Conservation (phyloP, 2,329 filamentous ascomycete species). For the Coniochaeta ligniaria region DNA sequence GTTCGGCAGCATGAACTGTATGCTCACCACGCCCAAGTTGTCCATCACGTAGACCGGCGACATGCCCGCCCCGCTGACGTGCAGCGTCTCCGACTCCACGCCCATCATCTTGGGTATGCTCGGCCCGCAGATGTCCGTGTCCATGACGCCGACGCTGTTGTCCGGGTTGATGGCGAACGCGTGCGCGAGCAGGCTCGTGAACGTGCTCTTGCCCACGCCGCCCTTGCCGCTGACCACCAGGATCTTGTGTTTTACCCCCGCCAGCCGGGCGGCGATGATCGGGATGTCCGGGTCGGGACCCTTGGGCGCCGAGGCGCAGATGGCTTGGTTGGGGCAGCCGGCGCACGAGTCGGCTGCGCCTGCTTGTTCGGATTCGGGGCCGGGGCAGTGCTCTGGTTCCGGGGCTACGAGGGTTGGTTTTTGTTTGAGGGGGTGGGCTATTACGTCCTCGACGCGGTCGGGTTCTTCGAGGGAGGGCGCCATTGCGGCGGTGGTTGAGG, state of each 20-base stretch:
- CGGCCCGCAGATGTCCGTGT: slow-evolving; percentile 95
- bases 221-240: slow-evolving; percentile 91
- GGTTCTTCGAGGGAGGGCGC: slow-evolving; percentile 74
- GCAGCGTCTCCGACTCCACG: slow-evolving; percentile 87
- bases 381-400: slow-evolving; percentile 94
- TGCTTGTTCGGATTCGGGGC: slow-evolving; percentile 69
- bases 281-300: slow-evolving; percentile 93
- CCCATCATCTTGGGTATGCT: slow-evolving; percentile 99
- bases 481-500: slow-evolving; percentile 40
- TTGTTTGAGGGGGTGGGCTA: slow-evolving; percentile 68
- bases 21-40: slow-evolving; percentile 92
- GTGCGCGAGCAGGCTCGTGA: slow-evolving; percentile 80
- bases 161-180: slow-evolving; percentile 78
- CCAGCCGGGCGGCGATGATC: slow-evolving; percentile 75
- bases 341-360: slow-evolving; percentile 77
- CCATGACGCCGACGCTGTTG: slow-evolving; percentile 86
- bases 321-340: slow-evolving; percentile 90
- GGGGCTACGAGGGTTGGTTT: slow-evolving; percentile 85
- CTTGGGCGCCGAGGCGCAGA: slow-evolving; percentile 91
- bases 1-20: slow-evolving; percentile 96
- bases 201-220: slow-evolving; percentile 93
- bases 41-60: slow-evolving; percentile 93
- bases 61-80: slow-evolving; percentile 84
- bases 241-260: slow-evolving; percentile 82
- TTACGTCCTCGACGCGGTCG: slow-evolving; percentile 57